Evolutionary conservation across 495 filamentous ascomycete genomes (phyloP), one percentile per base, ranked within the genome.

Genomic region (Neurospora sp.): DNA sequence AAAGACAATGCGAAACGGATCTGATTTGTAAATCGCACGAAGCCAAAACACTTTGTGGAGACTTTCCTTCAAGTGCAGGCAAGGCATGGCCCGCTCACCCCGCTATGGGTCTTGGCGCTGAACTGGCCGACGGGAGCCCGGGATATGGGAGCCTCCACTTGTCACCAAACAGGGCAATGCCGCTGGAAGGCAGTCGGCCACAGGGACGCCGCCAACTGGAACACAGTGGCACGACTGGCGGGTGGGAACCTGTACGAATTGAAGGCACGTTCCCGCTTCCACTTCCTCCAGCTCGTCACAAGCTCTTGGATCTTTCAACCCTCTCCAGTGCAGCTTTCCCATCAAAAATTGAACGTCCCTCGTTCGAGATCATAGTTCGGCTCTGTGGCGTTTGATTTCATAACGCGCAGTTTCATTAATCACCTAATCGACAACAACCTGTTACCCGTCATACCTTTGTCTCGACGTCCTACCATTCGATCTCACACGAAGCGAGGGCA

Each of bases 151-250:
- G 46, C 46, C 46, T 20, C 46, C 46, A 54, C 23, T 20, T 20
- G 46, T 54, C 46, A 54, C 46, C n/a, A 54, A 54, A 27, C 46
- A 27, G 20, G 48, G 48, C 48, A 10, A 59, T 59, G 48, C 48
- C 48, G 48, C 48, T 59, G 48, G 20, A 59, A 59, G 20, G 48
- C 48, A 59, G 48, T 59, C 72, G 54, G 72, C 72, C 72, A 72
- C 66, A 73, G 35, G 35, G 9, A 23, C 59, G 38, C 31, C 46
- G 72, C 72, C 66, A 31, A 70, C 40, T 70, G 69, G 62, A 73
- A 73, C 72, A 59, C 72, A 74, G 69, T 71, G 39, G 72, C 69
- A 42, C 66, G 14, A 54, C 46, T 54, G 46, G 46, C 12, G 46
- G 10, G 46, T 54, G 46, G 46, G 20, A 54, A 54, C 46, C 46